Conservation (phyloP, 495 filamentous ascomycete species). For the Parmelia sp. region DNA sequence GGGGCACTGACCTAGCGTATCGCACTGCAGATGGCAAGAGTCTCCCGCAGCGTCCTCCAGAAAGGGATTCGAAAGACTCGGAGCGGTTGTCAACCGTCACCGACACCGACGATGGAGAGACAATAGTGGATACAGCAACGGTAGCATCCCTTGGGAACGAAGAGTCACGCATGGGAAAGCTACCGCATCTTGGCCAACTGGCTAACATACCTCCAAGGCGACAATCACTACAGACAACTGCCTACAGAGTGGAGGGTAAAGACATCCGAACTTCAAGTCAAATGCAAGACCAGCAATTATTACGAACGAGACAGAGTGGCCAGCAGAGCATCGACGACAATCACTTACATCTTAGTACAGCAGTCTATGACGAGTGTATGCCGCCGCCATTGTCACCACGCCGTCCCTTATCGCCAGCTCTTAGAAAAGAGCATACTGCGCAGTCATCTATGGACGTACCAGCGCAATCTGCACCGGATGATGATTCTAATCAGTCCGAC, state of each 20-base stretch:
- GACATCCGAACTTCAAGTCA: slow-evolving; percentile 38
- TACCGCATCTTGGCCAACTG: slow-evolving; percentile 13
- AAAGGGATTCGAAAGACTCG: slow-evolving; percentile 55
- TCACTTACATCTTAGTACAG: slow-evolving; percentile 34
- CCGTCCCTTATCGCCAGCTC: slow-evolving; percentile 27
- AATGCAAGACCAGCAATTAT: slow-evolving; percentile 35
- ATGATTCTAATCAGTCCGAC: slow-evolving; percentile 24
- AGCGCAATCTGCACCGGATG: not conserved
- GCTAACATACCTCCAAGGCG: slow-evolving; percentile 36
- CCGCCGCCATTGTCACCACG: slow-evolving; percentile 62
- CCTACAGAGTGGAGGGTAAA: slow-evolving; percentile 23
- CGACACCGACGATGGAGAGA: slow-evolving; percentile 42
- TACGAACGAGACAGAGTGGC: not conserved
- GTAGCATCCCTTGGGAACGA: slow-evolving; percentile 21
- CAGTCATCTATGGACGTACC: slow-evolving; percentile 29
- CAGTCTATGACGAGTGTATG: slow-evolving; percentile 47
- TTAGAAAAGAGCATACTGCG: slow-evolving; percentile 21
- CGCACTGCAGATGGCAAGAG: slow-evolving; percentile 56
- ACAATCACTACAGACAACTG: slow-evolving; percentile 33
- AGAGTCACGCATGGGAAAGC: slow-evolving; percentile 1
- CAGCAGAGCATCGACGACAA: slow-evolving; percentile 11
- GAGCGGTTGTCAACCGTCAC: slow-evolving; percentile 40
- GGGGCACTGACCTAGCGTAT: slow-evolving; percentile 56
- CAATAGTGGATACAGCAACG: slow-evolving; percentile 23
- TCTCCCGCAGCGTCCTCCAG: slow-evolving; percentile 70